Base-by-base conservation (phyloP, 192 early-diverging fungal species). In the Coemansia sp. region DNA sequence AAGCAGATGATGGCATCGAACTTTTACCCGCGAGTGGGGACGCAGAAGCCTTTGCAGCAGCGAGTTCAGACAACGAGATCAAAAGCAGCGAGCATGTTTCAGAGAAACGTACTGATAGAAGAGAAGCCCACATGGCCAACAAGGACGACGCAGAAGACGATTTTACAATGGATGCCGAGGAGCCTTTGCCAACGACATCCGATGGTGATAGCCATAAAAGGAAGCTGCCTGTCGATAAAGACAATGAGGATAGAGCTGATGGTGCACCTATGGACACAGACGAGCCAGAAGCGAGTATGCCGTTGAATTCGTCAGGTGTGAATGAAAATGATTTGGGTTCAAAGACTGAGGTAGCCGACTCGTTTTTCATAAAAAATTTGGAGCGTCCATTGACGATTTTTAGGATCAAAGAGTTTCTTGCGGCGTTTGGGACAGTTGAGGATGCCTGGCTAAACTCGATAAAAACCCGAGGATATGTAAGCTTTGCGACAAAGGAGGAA, bases 401-500 rank as follows among this genome's bases (percentile, higher is more conserved):
- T 59, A 55, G 70, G 28, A 51, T 80, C 28, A 63, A 66, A 28
- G 78, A 80, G 66, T 43, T 71, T 15, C 55, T 80, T 31, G 68
- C 23, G 10, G 67, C 68, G 69, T 70, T 68, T 48, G 72, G 72
- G 1, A 29, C 51, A 2, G 40, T 66, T 2, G 45, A 69, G 4
- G 72, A 80, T 21, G 39, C 70, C 23, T 75, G 78, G 78, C 78
- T 80, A 31, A 80, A 80, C 63, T 71, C 78, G 31, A 80, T 80
- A 58, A 80, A 80, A 33, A 80, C 78, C 5, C 78, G 78, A 16
- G 72, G 68, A 20, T 80, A 80, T 62, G 78, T 37, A 35, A 66
- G 59, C 49, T 80, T 72, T 66, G 39, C 35, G 5, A 66, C 64
- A 15, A 56, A n/a, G n/a, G 61, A 61, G 21, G 48, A 71, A 25